phyloP scores from a whole-genome alignment of 2,329 filamentous ascomycete species.

The Canariomyces notabilis region DNA sequence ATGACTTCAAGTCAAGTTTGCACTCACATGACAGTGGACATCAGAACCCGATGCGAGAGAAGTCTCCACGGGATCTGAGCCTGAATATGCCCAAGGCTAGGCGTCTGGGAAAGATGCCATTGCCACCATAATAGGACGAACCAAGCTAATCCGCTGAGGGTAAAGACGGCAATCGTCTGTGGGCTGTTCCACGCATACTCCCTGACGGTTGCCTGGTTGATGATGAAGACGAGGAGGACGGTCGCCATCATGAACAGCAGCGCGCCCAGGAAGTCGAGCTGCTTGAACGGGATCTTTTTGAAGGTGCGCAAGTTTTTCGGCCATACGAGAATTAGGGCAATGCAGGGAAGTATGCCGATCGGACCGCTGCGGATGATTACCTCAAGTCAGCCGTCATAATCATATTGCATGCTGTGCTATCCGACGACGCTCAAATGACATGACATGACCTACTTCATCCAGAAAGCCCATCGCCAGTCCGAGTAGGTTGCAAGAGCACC shows the following conservation, averaged over 20 bases:
- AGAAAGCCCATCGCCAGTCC: constrained; percentile 20
- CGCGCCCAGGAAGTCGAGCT: constrained; percentile 10
- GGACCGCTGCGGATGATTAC: too few species aligned
- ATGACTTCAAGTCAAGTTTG: too few species aligned
- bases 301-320: constrained; percentile 4
- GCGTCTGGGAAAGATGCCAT: constrained; percentile 12
- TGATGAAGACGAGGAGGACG: constrained; percentile 24
- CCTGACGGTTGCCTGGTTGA: constrained; percentile 21
- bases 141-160: constrained; percentile 19
- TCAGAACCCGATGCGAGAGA: constrained; percentile 19
- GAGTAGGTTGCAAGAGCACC: constrained; percentile 16
- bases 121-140: constrained; percentile 21
- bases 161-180: constrained; percentile 19
- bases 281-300: constrained; percentile 1
- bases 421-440: too few species aligned
- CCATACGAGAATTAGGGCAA: constrained; percentile 7
- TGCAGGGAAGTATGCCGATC: too few species aligned
- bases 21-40: constrained; percentile 15
- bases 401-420: neutral
- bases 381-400: too few species aligned
- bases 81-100: constrained; percentile 13
- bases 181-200: constrained; percentile 22
- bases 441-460: constrained; percentile 21
- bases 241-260: constrained; percentile 18
- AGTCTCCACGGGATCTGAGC: constrained; percentile 17